Base-by-base conservation (phyloP, 2,329 filamentous ascomycete genomes). In the Capronia coronata region DNA sequence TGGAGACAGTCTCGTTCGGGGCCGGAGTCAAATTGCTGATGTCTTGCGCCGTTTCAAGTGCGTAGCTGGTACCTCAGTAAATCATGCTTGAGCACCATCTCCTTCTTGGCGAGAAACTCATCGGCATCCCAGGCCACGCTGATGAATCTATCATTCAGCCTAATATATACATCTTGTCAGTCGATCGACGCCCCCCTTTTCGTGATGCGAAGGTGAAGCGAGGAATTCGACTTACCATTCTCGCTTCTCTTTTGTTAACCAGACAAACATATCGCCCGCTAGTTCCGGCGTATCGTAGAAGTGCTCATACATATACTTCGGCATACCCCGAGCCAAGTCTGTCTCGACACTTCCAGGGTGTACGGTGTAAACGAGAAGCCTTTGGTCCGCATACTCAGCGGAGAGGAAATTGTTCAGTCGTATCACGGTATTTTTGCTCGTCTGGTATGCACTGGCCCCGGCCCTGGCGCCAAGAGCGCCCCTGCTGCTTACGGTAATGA, bases 401-500 rank as follows among this genome's bases (percentile, higher is more conserved):
- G 62, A 63, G 16, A 73, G 49, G 50, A 70, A 74, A 57, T 78
- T 71, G 14, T 64, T 69, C 10, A 77, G 60, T 3, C 72, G 68
- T 41, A 67, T 61, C 1, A 72, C 52, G 0, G 71, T 48, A 30
- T 76, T 65, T 56, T 77, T 77, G 42, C 64, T 63, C 2, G 65
- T 64, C 57, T 75, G 71, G 57, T 78, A 78, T 0, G 67, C 66
- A 8, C 70, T 74, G 0, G 63, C 68, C 1, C 67, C 66, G 0
- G 62, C 62, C 0, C 34, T 44, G 5, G 64, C 50, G 5, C 61
- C 37, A 16, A 68, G 62, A 1, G 67, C 72, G 1, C 70, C 73
- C 22, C 64, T 61, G 46, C 69, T 74, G 22, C 65, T 60, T 2
- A 71, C 54, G 35, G 66, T 65, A 51, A 77, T 63, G 48, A 61